These are phyloP conservation scores for Penicillium macrosclerotiorum DNA, from an alignment of 495 filamentous ascomycete species.

Conservation along the genomic window DNA sequence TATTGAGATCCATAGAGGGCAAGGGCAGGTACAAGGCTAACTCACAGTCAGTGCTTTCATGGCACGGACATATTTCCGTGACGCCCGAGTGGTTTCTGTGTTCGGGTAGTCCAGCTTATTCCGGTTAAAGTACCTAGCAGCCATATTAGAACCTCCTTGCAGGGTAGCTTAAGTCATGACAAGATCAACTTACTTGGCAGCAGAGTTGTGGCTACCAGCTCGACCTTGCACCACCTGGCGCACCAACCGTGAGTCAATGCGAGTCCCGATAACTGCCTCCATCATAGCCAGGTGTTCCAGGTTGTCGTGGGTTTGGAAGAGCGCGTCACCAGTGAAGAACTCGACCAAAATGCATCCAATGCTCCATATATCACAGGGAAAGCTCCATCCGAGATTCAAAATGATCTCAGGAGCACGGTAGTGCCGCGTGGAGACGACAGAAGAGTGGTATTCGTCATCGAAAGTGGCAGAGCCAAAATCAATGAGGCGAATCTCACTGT, in stretches of 20 bases:
- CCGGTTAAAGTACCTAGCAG: conserved; percentile 77
- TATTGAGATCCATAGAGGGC: not conserved
- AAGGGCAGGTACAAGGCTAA: too few species aligned
- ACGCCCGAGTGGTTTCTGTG: conserved; percentile 80
- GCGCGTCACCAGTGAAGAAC: conserved; percentile 95
- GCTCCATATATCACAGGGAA: conserved; percentile 98
- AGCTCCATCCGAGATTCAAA: conserved; percentile 94
- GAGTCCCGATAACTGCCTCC: conserved; percentile 78
- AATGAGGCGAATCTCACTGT: conserved; percentile 95
- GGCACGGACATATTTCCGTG: conserved; percentile 86
- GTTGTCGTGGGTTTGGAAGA: conserved; percentile 98
- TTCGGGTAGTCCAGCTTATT: conserved; percentile 85
- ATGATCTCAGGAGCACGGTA: conserved; percentile 98
- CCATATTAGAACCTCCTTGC: conserved; percentile 1
- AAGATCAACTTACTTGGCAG: conserved; percentile 67
- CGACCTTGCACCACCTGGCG: conserved; percentile 66
- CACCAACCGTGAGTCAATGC: conserved; percentile 74
- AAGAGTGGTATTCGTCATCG: conserved; percentile 97
- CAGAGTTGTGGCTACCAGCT: conserved; percentile 66
- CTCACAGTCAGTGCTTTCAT: conserved; percentile 89
- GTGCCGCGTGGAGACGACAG: conserved; percentile 92
- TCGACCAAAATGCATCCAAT: conserved; percentile 99
- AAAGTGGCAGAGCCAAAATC: conserved; percentile 98
- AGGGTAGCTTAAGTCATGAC: not conserved
- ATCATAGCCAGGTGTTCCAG: conserved; percentile 99